phyloP scores from a whole-genome alignment of 208 protist genomes.

The Leishmania amazonensis region DNA sequence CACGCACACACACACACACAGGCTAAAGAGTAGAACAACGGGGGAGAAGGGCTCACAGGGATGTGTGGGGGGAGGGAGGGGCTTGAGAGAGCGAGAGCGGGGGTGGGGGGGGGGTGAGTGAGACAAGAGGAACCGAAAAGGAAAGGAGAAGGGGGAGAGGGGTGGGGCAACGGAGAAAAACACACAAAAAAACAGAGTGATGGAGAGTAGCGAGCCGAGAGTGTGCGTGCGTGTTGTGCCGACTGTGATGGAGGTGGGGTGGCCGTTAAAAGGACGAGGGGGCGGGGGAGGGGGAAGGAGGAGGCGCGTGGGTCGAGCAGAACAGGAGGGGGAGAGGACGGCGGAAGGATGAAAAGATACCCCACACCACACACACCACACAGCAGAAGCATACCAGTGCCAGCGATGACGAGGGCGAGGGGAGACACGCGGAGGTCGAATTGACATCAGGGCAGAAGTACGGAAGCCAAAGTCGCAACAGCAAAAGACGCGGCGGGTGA shows the following conservation, averaged over 20 bases:
- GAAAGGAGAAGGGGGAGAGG: neutral
- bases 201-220: neutral
- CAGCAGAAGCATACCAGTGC: no score
- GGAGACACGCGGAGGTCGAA: no score
- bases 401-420: no score
- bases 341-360: constrained; percentile 14
- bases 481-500: neutral
- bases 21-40: constrained; percentile 1
- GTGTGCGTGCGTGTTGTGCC: constrained; percentile 15
- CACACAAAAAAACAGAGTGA: neutral
- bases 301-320: neutral
- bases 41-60: constrained; percentile 1
- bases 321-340: constrained; percentile 7
- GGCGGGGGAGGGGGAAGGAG: neutral
- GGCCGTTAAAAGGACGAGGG: neutral
- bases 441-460: no score
- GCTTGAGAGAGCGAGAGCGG: neutral
- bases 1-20: neutral
- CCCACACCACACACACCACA: neutral
- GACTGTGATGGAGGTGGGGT: neutral
- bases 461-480: neutral
- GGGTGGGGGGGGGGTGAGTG: no score
- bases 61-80: neutral
- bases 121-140: neutral
- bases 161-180: neutral